Conservation (phyloP, 768 basidiomycete genomes). For the Naganishia friedmannii region DNA sequence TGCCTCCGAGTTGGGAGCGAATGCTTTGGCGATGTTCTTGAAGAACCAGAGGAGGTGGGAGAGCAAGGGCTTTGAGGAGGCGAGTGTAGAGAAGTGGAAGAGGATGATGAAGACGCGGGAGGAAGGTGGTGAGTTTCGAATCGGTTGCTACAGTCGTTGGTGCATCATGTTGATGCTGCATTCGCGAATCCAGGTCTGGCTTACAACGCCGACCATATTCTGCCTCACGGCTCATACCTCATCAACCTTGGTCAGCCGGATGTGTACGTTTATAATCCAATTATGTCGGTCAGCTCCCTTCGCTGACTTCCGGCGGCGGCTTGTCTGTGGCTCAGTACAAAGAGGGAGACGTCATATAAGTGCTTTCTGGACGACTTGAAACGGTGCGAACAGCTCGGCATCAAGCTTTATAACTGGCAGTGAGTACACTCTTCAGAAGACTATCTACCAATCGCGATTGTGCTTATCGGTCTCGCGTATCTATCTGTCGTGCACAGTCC, state of each 20-base stretch:
- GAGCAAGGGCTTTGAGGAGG: conserved; percentile 60
- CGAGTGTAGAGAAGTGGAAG: conserved; percentile 63
- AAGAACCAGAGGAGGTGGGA: conserved; percentile 82
- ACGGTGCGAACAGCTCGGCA: conserved; percentile 71
- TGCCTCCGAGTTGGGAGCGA: conserved; percentile 72
- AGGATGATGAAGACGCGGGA: conserved; percentile 58
- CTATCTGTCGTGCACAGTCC: conserved; percentile 58
- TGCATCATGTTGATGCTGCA: not conserved
- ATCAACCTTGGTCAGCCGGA: conserved; percentile 63
- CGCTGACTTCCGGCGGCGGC: conserved; percentile 45
- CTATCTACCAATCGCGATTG: not conserved
- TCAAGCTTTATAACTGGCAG: conserved; percentile 81
- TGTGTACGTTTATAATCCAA: not conserved
- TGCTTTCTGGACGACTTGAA: conserved; percentile 81
- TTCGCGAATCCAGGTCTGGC: conserved; percentile 54
- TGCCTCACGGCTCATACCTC: conserved; percentile 83
- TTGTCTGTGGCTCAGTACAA: conserved; percentile 31
- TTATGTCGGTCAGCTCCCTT: conserved; percentile 55
- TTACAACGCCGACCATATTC: conserved; percentile 63
- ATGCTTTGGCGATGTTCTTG: conserved; percentile 75
- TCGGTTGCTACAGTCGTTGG: not conserved
- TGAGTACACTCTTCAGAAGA: conserved; percentile 52
- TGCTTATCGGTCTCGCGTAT: not conserved
- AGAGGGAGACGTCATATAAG: conserved; percentile 51
- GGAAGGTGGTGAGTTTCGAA: conserved; percentile 40